Evolutionary conservation across 129 eudicot species (phyloP), one percentile per base, ranked within the genome.

Genomic region (Helichrysum umbraculigerum): DNA sequence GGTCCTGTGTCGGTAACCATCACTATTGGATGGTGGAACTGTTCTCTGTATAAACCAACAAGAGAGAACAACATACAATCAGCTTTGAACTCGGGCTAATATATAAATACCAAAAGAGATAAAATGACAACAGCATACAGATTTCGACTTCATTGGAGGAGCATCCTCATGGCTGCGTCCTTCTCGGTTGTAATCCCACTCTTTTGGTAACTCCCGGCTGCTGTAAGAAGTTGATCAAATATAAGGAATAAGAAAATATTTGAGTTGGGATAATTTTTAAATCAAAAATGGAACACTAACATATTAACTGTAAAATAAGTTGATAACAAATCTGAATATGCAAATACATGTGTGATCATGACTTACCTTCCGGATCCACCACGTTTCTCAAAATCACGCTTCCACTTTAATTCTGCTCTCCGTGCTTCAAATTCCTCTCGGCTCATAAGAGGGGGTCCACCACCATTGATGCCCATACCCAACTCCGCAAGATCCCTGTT

Each of bases 401-500:
- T 89, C 84, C 92, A 63, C 81, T 81, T 95, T 14, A 91, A 34
- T 74, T 94, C 91, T 39, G 92, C 90, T 79, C 93, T 87, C n/a
- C 90, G 88, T 73, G 99, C 99, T 83, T 95, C 96, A 82, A 89
- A 95, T 79, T 91, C 94, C 85, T 89, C 92, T 44, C 96, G 82
- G 67, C 95, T 87, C 96, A 91, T 81, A 54, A 79, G 17, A 19
- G 92, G 97, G 66, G 89, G 96, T 3, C 94, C 91, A 51, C 93
- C 83, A 59, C 85, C 72, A 82, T 81, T 91, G 76, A 88, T 86
- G 66, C 96, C 99, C 96, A 83, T 86, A 15, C 93, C 96, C 70
- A 86, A 80, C 72, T 87, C 90, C 3, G 91, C 84, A 66, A 93
- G 93, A 78, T 94, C 97, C 89, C 99, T 94, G 81, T 32, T 54